Percentiles rank a stretch among this genome's conserved stretches.
Conservation (phyloP, 2,329 filamentous ascomycete genomes). For the Tolypocladium nubicola region DNA sequence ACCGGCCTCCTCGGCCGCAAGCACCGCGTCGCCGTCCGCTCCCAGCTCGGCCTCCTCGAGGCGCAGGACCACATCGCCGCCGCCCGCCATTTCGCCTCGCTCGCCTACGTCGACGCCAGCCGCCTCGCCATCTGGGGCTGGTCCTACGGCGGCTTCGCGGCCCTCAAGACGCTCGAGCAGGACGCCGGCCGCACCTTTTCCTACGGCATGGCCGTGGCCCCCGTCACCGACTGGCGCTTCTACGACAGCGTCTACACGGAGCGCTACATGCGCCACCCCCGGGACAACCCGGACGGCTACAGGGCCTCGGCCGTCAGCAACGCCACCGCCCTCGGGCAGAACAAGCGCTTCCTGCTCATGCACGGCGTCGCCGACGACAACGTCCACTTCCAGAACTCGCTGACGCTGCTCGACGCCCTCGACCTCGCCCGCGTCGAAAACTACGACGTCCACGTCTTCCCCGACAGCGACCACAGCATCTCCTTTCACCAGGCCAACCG, state of each 20-base stretch:
- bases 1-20: conserved; percentile 85
- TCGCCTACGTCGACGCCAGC: conserved; percentile 70
- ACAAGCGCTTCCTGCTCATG: conserved; percentile 87
- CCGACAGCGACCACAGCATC: conserved; percentile 91
- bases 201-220: conserved; percentile 96
- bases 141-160: conserved; percentile 94
- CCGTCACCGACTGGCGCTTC: conserved; percentile 96
- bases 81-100: conserved; percentile 71
- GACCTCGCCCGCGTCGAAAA: conserved; percentile 77
- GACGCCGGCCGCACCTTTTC: conserved; percentile 85
- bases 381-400: conserved; percentile 91
- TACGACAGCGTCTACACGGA: conserved; percentile 95
- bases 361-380: conserved; percentile 97
- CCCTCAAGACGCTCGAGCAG: conserved; percentile 85
- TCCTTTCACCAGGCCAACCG: conserved; percentile 87
- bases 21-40: conserved; percentile 71
- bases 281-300: conserved; percentile 72
- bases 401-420: conserved; percentile 76
- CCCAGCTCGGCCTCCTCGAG: conserved; percentile 76
- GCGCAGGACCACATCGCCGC: conserved; percentile 84
- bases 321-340: conserved; percentile 59
- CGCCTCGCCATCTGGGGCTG: conserved; percentile 95
- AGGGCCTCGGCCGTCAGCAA: conserved; percentile 64
- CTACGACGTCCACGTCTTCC: conserved; percentile 94
- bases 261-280: conserved; percentile 92